These are phyloP conservation scores for Chlamydomonas sp. DNA, from an alignment of 139 green algal species.

Conservation along the genomic window DNA sequence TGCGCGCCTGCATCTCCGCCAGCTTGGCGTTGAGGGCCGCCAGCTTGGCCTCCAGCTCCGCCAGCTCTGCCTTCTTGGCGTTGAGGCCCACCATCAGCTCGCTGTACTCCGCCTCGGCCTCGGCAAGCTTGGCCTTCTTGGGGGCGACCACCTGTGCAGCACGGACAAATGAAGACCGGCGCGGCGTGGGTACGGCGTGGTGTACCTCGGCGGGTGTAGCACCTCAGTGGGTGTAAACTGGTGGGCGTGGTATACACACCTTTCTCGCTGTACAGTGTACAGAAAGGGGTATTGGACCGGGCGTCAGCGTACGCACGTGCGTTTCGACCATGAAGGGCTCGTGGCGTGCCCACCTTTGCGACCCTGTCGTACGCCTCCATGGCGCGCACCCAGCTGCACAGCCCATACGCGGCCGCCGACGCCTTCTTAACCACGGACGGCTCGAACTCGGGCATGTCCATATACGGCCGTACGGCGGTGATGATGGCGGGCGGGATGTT, in stretches of 20 bases:
- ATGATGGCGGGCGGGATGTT: conserved; percentile 68
- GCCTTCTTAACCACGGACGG: conserved; percentile 66
- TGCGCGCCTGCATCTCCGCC: conserved; percentile 67
- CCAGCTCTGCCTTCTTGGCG: conserved; percentile 74
- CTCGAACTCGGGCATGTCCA: conserved; percentile 66
- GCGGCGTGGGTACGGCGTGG: too few relatives aligned
- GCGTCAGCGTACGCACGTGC: too few relatives aligned
- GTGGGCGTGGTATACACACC: too few relatives aligned
- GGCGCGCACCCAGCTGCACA: conserved; percentile 82
- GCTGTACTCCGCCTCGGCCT: conserved; percentile 62
- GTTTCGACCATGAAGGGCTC: too few relatives aligned
- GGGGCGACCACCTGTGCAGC: conserved; percentile 59
- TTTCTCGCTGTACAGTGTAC: too few relatives aligned
- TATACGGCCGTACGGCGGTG: conserved; percentile 62
- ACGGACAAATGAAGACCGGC: too few relatives aligned
- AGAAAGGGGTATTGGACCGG: too few relatives aligned
- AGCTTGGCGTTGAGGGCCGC: conserved; percentile 76
- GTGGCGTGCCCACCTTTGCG: conserved; percentile 11
- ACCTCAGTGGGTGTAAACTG: too few relatives aligned
- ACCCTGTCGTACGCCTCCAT: conserved; percentile 82
- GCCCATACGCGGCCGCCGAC: conserved; percentile 71
- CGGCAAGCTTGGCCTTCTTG: conserved; percentile 68
- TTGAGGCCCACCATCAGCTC: conserved; percentile 72
- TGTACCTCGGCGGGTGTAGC: too few relatives aligned
- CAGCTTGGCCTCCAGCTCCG: conserved; percentile 74